phyloP scores from a whole-genome alignment of 495 filamentous ascomycete genomes.

The Neurospora tetrasperma region DNA sequence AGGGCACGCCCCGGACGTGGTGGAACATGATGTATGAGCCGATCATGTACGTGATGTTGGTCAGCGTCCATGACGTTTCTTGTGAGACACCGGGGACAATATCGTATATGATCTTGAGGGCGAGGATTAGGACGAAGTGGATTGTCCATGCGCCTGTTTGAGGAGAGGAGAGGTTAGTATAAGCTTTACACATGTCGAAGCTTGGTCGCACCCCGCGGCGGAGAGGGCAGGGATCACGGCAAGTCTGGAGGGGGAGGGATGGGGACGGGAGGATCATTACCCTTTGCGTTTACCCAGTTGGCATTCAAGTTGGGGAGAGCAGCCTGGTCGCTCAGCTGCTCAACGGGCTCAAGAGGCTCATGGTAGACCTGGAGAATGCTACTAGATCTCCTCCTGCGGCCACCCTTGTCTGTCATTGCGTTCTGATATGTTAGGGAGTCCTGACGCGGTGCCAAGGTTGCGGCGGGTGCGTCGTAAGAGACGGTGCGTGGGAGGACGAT shows the following conservation, averaged over 20 bases:
- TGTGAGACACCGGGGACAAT: conserved; percentile 90
- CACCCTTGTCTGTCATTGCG: conserved; percentile 43
- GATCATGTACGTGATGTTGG: conserved; percentile 98
- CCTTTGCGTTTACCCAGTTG: conserved; percentile 98
- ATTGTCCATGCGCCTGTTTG: conserved; percentile 86
- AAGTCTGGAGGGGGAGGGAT: background rate
- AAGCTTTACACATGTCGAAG: background rate
- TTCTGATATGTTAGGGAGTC: conserved; percentile 21
- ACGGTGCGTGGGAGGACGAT: conserved; percentile 68
- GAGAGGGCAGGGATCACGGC: background rate
- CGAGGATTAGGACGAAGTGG: conserved; percentile 80
- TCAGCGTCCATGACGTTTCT: conserved; percentile 96
- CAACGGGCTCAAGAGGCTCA: conserved; percentile 85
- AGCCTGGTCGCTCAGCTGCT: conserved; percentile 92
- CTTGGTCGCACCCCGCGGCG: background rate
- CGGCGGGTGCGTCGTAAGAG: conserved; percentile 61
- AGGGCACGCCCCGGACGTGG: conserved; percentile 93
- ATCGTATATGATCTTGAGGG: conserved; percentile 90
- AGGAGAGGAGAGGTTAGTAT: conserved; percentile 4
- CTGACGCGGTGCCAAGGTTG: conserved; percentile 47
- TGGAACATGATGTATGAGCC: conserved; percentile 99
- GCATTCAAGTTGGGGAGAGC: conserved; percentile 92
- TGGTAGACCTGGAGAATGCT: conserved; percentile 83
- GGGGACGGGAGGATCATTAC: conserved; percentile 39
- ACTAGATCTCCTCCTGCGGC: conserved; percentile 80